Base-by-base conservation (phyloP, 805 yeast species). In the Candida insectorum region DNA sequence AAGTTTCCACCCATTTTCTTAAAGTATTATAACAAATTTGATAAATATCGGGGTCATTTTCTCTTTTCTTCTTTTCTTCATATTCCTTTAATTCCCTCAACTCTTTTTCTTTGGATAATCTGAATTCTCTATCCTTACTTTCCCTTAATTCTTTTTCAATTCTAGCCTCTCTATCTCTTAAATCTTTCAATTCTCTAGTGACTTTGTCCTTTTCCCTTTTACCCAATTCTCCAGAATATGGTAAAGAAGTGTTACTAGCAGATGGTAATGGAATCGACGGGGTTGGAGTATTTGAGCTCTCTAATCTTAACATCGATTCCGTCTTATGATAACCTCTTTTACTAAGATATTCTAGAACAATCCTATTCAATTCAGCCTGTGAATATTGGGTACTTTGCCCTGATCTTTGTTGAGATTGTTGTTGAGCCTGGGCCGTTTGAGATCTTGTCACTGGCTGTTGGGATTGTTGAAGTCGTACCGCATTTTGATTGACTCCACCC, bases 301-400 rank as follows among this genome's bases (percentile, higher is more conserved):
- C 99, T 41, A 88, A 77, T 41, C 98, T 75, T 31, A 93, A 71
- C 81, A 89, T 85, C 2, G 96, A 88, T 56, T 93, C 99, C 0
- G 98, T 91, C 46, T 82, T 79, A 47, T 85, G 89, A 52, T 87
- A 93, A 2, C 99, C 99, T 56, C 89, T 88, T 51, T 93, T 91
- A 56, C 81, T 84, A 45, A 93, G 71, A 49, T 91, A 93, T 49
- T 93, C 98, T 49, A 93, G 69, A 21, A 93, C 97, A 52, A 93
- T 86, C 43, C 93, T 69, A 57, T 89, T 91, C 54, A 93, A 70
- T 56, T 93, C 97, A 4, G 91, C 88, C 30, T 85, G 87, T 0
- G 95, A 79, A 40, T 79, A 77, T 43, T 72, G 77, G 2, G 62
- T 58, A 41, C 56, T 69, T 32, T 52, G 64, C 26, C 31, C 30